Base-by-base conservation (phyloP, 1,139 yeast genomes). In the Blastobotrys petasosporus region DNA sequence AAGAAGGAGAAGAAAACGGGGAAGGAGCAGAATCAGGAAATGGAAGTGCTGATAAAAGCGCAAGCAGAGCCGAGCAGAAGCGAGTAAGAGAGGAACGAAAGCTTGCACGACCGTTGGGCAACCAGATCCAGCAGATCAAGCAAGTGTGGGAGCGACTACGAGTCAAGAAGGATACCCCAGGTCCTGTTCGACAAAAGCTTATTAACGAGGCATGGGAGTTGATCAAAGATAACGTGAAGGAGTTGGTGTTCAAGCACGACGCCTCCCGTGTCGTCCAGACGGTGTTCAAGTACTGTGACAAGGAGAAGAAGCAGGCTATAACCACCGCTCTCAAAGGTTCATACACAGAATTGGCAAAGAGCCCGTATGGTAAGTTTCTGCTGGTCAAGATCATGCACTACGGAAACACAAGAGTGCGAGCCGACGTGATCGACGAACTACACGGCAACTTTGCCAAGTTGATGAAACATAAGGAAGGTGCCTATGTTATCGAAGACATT, bases 391-490 rank as follows among this genome's bases (percentile, higher is more conserved):
- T 92, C 55, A 74, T 92, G 59, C 97, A 90, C 67, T 92, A 92
- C 66, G 98, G 97, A 7, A 76, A 92, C 13, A 86, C 82, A 60
- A 82, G 82, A 30, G 79, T 90, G 2, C 77, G 95, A 58, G 82
- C 79, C 46, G 60, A 77, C 33, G 85, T 92, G 48, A 76, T 90
- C 48, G 76, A 83, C 61, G 97, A 87, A 67, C 74, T 92, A 53
- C 95, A 88, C 61, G 97, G 97, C 44, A 83, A 83, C 59, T 77
- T 87, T 58, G 75, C 97, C 64, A 90, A 87, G 66, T 74, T 92
- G 54, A 88, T 92, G 94, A 82, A 94, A 73, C 97, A 92, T 68
- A 83, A 84, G 69, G 97, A 92, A 73, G 98, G 97, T 68, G 97
- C 97, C n/a, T 88, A 92, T 61, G 97, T 92, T 35, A 90, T 90